Conservation (phyloP, 2,329 filamentous ascomycete species). For the Monilinia aucupariae region DNA sequence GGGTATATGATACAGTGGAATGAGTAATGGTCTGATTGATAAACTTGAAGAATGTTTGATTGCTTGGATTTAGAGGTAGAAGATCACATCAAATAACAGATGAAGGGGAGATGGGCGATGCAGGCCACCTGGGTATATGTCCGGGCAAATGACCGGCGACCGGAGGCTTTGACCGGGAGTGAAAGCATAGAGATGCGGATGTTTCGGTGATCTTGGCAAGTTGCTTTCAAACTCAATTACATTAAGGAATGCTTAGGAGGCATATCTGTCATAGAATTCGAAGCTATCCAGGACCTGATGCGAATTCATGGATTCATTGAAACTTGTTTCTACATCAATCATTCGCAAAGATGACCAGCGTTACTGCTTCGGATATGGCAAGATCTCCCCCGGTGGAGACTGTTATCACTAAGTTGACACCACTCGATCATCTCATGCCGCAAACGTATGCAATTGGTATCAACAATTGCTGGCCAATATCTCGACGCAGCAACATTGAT, state of each 20-base stretch:
- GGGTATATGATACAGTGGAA: not conserved
- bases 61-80: not conserved
- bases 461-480: not conserved
- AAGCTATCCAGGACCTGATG: not conserved
- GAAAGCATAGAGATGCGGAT: not conserved
- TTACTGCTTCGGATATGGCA: not conserved
- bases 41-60: not conserved
- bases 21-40: not conserved
- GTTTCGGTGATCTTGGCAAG: not conserved
- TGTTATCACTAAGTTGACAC: slow-evolving; percentile 8
- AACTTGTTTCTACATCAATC: not conserved
- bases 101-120: not conserved
- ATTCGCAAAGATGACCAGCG: not conserved
- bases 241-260: not conserved
- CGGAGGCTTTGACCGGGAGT: not conserved
- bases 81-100: not conserved
- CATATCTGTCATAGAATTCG: not conserved
- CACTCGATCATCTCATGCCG: slow-evolving; percentile 11
- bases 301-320: not conserved
- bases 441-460: slow-evolving; percentile 5
- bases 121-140: not conserved
- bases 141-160: not conserved
- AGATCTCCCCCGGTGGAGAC: not conserved
- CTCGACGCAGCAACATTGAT: slow-evolving; percentile 8
- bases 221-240: not conserved